Base-by-base conservation (phyloP, 2,329 filamentous ascomycete species). In the Colletotrichum nymphaeae region DNA sequence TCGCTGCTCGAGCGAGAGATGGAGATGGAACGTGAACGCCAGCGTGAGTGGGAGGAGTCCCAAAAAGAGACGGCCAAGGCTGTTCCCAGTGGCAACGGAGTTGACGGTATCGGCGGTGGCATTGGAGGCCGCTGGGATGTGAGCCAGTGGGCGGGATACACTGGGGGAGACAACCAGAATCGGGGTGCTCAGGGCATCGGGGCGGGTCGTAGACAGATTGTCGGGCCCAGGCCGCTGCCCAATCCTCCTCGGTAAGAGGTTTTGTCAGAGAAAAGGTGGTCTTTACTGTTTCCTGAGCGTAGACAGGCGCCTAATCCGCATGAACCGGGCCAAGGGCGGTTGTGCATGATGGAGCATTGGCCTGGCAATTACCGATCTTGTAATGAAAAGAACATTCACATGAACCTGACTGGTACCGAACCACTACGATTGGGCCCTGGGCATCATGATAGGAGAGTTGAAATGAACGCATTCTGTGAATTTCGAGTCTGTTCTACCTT, bases 1-100 rank as follows among this genome's bases (percentile, higher is more conserved):
- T 93, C 91, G 0, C 86, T 95, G 11, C 88, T 95, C 1, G 93
- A 95, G 83, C 90, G 92, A 32, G 93, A 95, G 82, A 95, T 95
- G 92, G 93, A 95, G 81, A 86, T 93, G 80, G 93, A 95, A 82
- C 87, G 93, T 9, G 90, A 94, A 83, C 87, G 93, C 16, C 93
- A 95, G 83, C 88, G 87, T 69, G 93, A 95, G 80, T 95, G 94
- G 94, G 94, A 97, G 81, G 90, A 93, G 75, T 86, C 90, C 1
- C 94, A 96, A 82, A 86, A 90, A 78, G 90, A 89, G 76, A 89
- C 90, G 22, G 88, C 90, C 26, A 87, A 87, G 68, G 87, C 89
- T 0, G 85, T 86, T 6, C 86, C 85, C 42, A 85, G 88, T 22
- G 82, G 83, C 1, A 87, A 86, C 11, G 87, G 86, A 19, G 87